phyloP scores from a whole-genome alignment of 345 rosid genomes.

The Pistacia integerrima region DNA sequence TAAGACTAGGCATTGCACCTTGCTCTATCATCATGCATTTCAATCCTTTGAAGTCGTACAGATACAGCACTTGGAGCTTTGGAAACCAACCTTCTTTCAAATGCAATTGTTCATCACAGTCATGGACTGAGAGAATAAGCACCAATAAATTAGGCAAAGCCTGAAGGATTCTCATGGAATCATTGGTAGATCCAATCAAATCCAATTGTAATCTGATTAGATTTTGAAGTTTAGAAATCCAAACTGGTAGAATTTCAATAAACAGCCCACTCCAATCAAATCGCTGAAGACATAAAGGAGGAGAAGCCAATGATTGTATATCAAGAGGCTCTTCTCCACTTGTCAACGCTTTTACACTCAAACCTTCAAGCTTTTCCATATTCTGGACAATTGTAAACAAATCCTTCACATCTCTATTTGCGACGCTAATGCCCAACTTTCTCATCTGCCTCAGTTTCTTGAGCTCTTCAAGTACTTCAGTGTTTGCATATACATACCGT shows the following conservation, averaged over 20 bases:
- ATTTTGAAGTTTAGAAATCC: slow-evolving; percentile 8
- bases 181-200: not conserved
- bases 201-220: not conserved
- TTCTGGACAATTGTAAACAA: not conserved
- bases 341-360: not conserved
- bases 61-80: no score
- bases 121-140: no score
- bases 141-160: no score
- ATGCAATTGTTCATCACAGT: no score
- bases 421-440: slow-evolving; percentile 12
- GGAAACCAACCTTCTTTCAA: no score
- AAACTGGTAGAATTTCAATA: not conserved
- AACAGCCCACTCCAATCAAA: no score
- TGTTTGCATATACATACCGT: no score
- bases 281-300: not conserved
- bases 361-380: not conserved
- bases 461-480: not conserved
- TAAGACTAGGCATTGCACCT: no score
- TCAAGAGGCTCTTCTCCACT: not conserved
- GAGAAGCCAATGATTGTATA: slow-evolving; percentile 2
- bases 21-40: no score
- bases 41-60: no score
- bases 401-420: not conserved
- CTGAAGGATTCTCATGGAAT: no score
- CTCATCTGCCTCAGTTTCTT: slow-evolving; percentile 5